Percentiles rank a stretch among this genome's conserved stretches.
These are phyloP conservation scores for Pilatotrama ljubarskyi DNA, from an alignment of 768 basidiomycete species.

Conservation along the genomic window DNA sequence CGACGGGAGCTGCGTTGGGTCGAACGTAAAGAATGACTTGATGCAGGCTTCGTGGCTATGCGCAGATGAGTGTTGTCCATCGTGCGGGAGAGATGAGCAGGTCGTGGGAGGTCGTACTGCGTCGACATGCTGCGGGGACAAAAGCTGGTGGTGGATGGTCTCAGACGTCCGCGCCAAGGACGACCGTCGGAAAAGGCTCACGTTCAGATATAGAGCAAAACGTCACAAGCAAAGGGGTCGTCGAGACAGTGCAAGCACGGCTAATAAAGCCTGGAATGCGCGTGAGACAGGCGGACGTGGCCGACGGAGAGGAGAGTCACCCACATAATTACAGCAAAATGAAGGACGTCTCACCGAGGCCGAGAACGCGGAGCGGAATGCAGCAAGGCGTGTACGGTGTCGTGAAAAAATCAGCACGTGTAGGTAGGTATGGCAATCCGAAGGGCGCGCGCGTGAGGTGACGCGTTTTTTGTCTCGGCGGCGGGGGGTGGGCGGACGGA, in stretches of 20 bases:
- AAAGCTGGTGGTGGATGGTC: neutral
- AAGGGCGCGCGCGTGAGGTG: slow-evolving; percentile 1
- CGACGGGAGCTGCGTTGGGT: slow-evolving; percentile 5
- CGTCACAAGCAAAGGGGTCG: slow-evolving; percentile 13
- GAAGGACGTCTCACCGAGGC: slow-evolving; percentile 15
- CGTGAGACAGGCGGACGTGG: slow-evolving; percentile 11
- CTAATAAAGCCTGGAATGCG: slow-evolving; percentile 16
- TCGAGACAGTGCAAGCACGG: slow-evolving; percentile 14
- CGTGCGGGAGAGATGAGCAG: slow-evolving; percentile 7
- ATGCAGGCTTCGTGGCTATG: slow-evolving; percentile 5
- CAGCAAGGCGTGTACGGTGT: slow-evolving; percentile 17
- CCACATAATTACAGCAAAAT: slow-evolving; percentile 22
- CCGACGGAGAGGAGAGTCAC: neutral
- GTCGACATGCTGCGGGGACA: slow-evolving; percentile 16
- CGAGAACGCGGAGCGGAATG: slow-evolving; percentile 14
- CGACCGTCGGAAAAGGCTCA: neutral
- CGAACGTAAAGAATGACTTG: neutral
- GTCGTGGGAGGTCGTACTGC: slow-evolving; percentile 18
- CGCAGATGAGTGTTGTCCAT: slow-evolving; percentile 12
- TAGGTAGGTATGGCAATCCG: slow-evolving; percentile 21
- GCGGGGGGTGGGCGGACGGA: neutral
- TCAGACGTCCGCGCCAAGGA: neutral
- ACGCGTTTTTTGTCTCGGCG: neutral
- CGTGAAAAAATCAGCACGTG: slow-evolving; percentile 28
- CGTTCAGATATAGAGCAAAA: neutral